Evolutionary conservation across 2,329 filamentous ascomycete genomes (phyloP), one percentile per base, ranked within the genome.

Genomic region (Cadophora luteo-olivacea): DNA sequence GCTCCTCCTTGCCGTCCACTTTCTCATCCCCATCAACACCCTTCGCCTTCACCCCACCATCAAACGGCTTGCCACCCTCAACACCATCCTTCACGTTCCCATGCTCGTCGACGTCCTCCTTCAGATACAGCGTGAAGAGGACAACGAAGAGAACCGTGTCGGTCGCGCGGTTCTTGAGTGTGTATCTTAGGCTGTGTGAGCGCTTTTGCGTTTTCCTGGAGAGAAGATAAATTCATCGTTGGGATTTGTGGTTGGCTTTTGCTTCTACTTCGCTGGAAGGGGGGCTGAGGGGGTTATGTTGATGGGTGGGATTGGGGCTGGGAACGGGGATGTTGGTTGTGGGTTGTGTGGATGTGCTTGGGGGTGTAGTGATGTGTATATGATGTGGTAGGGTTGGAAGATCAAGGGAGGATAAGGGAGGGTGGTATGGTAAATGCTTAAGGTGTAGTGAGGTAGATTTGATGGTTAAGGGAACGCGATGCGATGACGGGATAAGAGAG

Each of bases 131-230:
- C 22, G 90, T 91, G 78, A 98, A 95, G 5, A 93, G 81, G 19
- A 98, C 84, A 57, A 95, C 92, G 36, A 97, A 88, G 74, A 97
- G 92, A 19, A 92, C 86, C 41, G 92, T 86, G 60, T 87, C 87
- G 0, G 92, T 95, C 25, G 84, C 80, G 69, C 88, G 88, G 80
- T 97, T 92, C 78, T 94, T 95, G 77, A 98, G 86, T 68, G 97
- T 93, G 81, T 98, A 97, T 86, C 94, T 94, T 82, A 97, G 87
- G 74, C 89, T 86, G 82, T 97, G 92, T 83, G 92, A 91, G 84
- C 92, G 92, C 73, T 78, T 78, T 66, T 73, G 73, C 45, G 72
- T 69, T 74, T 70, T 73, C 72, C 74, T 77, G 66, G 64, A n/a
- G 48, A 19, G 38, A 75, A 72, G 77, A n/a, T n/a, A 64, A 74